Base-by-base conservation (phyloP, 2,329 filamentous ascomycete genomes). In the Aspergillus bombycis region DNA sequence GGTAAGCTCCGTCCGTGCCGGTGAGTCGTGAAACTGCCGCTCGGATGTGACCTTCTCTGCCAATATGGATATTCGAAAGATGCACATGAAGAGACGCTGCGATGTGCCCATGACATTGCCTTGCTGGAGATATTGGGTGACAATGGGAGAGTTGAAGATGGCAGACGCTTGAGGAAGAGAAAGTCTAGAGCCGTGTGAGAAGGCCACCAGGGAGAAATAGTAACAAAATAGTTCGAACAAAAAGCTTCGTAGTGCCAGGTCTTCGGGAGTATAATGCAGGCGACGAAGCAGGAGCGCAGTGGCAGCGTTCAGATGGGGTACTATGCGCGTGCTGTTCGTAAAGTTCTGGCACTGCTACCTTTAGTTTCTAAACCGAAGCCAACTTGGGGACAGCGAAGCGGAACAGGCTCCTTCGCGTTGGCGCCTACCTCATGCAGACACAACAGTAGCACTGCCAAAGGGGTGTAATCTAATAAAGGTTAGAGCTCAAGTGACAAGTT, bases 301-400 rank as follows among this genome's bases (percentile, higher is more conserved):
- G 9, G 60, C 62, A 8, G 60, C 62, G 16, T 65, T 65, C 14
- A 65, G 52, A 41, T 65, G 62, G 2, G 62, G 62, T 11, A 65
- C 36, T 5, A 65, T 30, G 10, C 62, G 50, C 14, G 58, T 38
- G 21, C 32, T 21, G 19, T 38, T 19, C 11, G 62, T 52, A 14
- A 61, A 65, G 19, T 65, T 62, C 41, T 62, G 62, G 8, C 52
- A 50, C 62, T 62, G n/a, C 21, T 14, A 23, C 43, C 2, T 46
- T 46, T 41, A 41, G 38, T 3, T n/a, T n/a, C 8, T n/a, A 41
- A 10, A 10, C 10, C 16, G 12, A 41, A 9, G 19, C 38, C 3
- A 41, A 41, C 1, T n/a, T 1, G 38, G 38, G 16, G 19, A n/a
- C 16, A 8, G 38, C 7, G 38, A n/a, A 41, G 43, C 21, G 10